These are phyloP conservation scores for Paracoccidioides lutzii DNA, from an alignment of 2,329 filamentous ascomycete genomes.

Conservation along the genomic window DNA sequence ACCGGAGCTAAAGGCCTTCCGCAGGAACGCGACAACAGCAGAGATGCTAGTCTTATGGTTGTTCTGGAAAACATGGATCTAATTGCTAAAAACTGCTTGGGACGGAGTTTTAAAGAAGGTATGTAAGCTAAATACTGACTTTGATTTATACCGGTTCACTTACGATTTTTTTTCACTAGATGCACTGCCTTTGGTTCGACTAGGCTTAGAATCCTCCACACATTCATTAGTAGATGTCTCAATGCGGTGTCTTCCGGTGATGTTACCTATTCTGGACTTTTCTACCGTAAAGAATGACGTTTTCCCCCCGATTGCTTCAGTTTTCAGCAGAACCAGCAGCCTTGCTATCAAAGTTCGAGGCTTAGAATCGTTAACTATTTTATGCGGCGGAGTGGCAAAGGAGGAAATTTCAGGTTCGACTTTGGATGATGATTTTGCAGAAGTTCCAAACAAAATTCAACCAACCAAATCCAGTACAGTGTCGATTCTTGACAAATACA, in stretches of 20 bases:
- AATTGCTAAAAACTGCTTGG: slow-evolving; percentile 68
- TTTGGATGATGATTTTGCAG: slow-evolving; percentile 59
- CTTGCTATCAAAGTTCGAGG: slow-evolving; percentile 89
- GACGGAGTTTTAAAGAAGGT: slow-evolving; percentile 92
- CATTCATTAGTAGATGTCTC: slow-evolving; percentile 81
- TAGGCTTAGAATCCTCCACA: slow-evolving; percentile 77
- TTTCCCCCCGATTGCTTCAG: slow-evolving; percentile 78
- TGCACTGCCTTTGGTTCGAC: slow-evolving; percentile 70
- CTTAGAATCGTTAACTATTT: slow-evolving; percentile 74
- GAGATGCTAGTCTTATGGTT: slow-evolving; percentile 84
- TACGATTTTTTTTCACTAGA: slow-evolving; percentile 39
- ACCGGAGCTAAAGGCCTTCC: slow-evolving; percentile 33
- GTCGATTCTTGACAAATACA: slow-evolving; percentile 88
- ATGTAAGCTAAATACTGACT: slow-evolving; percentile 19
- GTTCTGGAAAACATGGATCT: slow-evolving; percentile 69
- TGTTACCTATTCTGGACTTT: slow-evolving; percentile 86
- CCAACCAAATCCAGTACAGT: slow-evolving; percentile 43
- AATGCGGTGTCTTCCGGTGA: slow-evolving; percentile 60
- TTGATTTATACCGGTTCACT: slow-evolving; percentile 7
- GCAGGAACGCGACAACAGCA: slow-evolving; percentile 62
- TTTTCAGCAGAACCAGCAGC: slow-evolving; percentile 87
- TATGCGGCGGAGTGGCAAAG: slow-evolving; percentile 61
- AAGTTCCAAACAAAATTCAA: slow-evolving; percentile 39
- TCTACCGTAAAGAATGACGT: slow-evolving; percentile 94
- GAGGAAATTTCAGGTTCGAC: slow-evolving; percentile 29